phyloP scores from a whole-genome alignment of 2,329 filamentous ascomycete species.

The Venturia carpophila region DNA sequence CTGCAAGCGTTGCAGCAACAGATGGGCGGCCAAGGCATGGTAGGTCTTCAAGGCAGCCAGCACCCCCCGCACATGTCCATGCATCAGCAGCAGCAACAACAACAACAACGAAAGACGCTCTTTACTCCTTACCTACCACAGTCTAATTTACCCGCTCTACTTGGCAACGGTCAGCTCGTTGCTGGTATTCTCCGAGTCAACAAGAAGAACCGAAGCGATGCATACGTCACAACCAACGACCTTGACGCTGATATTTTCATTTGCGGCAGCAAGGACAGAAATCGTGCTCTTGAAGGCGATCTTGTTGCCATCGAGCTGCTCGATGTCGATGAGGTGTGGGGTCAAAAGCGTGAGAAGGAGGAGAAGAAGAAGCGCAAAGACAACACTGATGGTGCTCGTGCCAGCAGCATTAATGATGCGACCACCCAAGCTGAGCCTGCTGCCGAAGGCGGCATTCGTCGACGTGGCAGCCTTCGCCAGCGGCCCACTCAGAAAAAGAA shows the following conservation, averaged over 20 bases:
- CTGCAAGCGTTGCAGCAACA: slow-evolving; percentile 88
- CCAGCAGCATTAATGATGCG: slow-evolving; percentile 60
- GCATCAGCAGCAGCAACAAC: slow-evolving; percentile 56
- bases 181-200: slow-evolving; percentile 96
- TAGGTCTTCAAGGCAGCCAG: slow-evolving; percentile 58
- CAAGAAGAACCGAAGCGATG: slow-evolving; percentile 99
- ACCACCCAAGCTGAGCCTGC: slow-evolving; percentile 50
- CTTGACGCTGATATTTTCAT: slow-evolving; percentile 99
- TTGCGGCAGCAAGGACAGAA: slow-evolving; percentile 97
- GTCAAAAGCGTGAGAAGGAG: slow-evolving; percentile 97
- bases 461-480: slow-evolving; percentile 90
- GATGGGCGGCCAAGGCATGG: slow-evolving; percentile 65
- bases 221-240: slow-evolving; percentile 91
- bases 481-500: slow-evolving; percentile 99
- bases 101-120: slow-evolving; percentile 90
- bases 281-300: slow-evolving; percentile 92
- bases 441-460: slow-evolving; percentile 78
- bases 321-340: slow-evolving; percentile 97
- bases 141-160: slow-evolving; percentile 80
- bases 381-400: slow-evolving; percentile 76
- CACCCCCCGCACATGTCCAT: slow-evolving; percentile 57
- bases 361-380: slow-evolving; percentile 99
- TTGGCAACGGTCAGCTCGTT: slow-evolving; percentile 87
- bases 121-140: slow-evolving; percentile 98
- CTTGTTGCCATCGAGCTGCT: slow-evolving; percentile 92